A percentile compares a stretch with the other conserved stretches of the same genome.
phyloP scores from a whole-genome alignment of 2,329 filamentous ascomycete species.

The Colletotrichum sublineola region DNA sequence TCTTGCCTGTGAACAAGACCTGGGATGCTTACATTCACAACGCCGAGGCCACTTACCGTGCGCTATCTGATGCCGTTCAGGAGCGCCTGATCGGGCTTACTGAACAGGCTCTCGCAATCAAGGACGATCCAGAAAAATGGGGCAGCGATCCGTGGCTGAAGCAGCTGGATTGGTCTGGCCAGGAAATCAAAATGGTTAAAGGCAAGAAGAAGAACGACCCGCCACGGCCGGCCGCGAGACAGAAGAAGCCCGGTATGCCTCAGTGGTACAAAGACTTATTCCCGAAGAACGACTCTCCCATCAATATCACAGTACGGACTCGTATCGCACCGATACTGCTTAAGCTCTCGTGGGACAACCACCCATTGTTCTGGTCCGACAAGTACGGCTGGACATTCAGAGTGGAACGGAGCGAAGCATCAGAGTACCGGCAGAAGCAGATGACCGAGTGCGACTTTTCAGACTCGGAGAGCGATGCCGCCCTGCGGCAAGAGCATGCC shows the following conservation, averaged over 20 bases:
- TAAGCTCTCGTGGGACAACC: constrained; percentile 87
- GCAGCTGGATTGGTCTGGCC: constrained; percentile 95
- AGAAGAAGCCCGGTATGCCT: constrained; percentile 96
- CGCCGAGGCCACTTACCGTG: constrained; percentile 86
- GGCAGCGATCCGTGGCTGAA: constrained; percentile 88
- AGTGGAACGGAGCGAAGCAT: constrained; percentile 72
- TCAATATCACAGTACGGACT: constrained; percentile 86
- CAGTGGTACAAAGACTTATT: constrained; percentile 97
- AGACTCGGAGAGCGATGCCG: constrained; percentile 74
- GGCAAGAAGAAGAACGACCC: constrained; percentile 89
- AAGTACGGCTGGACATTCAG: constrained; percentile 93
- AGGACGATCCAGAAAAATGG: constrained; percentile 77
- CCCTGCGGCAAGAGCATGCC: constrained; percentile 74
- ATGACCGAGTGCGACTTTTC: constrained; percentile 82
- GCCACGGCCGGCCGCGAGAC: constrained; percentile 80
- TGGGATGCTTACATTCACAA: constrained; percentile 90
- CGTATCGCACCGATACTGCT: constrained; percentile 88
- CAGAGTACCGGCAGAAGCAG: constrained; percentile 77
- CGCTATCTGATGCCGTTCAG: constrained; percentile 81
- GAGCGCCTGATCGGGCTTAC: constrained; percentile 80
- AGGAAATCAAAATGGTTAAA: constrained; percentile 92
- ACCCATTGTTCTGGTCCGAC: constrained; percentile 94
- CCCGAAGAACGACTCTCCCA: constrained; percentile 73
- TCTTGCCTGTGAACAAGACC: constrained; percentile 87
- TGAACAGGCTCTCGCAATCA: constrained; percentile 81